Conservation (phyloP, 1,284 basidiomycete genomes). For the Tilletia caries region DNA sequence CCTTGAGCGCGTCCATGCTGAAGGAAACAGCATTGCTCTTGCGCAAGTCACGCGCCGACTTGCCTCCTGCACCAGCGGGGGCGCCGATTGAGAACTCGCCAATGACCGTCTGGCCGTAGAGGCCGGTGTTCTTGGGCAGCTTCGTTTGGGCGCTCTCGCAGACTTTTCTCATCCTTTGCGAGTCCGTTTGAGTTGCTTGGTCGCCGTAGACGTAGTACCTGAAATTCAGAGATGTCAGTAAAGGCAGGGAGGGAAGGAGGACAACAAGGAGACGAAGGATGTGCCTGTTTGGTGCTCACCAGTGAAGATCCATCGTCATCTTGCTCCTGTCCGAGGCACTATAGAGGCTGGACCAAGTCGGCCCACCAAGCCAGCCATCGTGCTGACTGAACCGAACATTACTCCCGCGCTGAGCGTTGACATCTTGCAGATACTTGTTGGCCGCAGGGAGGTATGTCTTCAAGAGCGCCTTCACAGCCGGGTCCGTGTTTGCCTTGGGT, state of each 20-base stretch:
- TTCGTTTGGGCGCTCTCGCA: not conserved
- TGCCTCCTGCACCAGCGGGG: conserved; percentile 29
- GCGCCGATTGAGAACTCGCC: conserved; percentile 36
- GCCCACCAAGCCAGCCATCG: conserved; percentile 8
- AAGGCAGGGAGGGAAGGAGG: too few relatives aligned
- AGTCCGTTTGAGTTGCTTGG: not conserved
- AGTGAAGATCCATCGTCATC: conserved; percentile 13
- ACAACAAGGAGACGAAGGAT: too few relatives aligned
- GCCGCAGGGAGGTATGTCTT: conserved; percentile 17
- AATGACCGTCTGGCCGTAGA: conserved; percentile 38
- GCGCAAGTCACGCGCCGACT: not conserved
- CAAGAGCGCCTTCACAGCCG: conserved; percentile 13
- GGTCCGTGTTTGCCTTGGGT: conserved; percentile 12
- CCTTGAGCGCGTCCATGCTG: not conserved
- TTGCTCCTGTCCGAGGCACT: not conserved
- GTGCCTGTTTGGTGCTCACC: not conserved
- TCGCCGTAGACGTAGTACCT: conserved; percentile 2
- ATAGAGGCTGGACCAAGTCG: not conserved
- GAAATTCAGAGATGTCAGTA: not conserved
- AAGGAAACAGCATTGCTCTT: not conserved
- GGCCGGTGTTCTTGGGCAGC: conserved; percentile 19
- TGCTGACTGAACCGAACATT: conserved; percentile 10
- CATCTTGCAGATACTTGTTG: not conserved
- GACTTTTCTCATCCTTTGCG: not conserved
- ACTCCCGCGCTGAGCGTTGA: not conserved